A percentile compares a stretch with the other conserved stretches of the same genome.
phyloP scores from a whole-genome alignment of 169 alveolate species.

The Plasmodium relictum region DNA sequence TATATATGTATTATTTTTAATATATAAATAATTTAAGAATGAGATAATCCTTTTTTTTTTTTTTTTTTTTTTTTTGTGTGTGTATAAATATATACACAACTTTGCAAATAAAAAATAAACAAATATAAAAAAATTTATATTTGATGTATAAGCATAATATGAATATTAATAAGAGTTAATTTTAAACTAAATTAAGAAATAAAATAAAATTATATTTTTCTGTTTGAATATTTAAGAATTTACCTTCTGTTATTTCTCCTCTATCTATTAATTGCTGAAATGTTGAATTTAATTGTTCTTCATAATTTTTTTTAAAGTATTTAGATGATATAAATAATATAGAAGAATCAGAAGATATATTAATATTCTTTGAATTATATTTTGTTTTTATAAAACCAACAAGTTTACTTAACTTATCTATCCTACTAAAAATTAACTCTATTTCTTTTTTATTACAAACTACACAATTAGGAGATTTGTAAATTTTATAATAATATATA shows the following conservation, averaged over 20 bases:
- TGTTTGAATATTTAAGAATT: slow-evolving; percentile 29
- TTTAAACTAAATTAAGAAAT: slow-evolving; percentile 10
- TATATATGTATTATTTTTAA: too few relatives aligned
- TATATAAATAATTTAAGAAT: too few relatives aligned
- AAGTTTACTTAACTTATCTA: slow-evolving; percentile 11
- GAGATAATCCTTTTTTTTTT: too few relatives aligned
- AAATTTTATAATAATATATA: slow-evolving; percentile 30
- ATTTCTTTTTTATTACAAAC: slow-evolving; percentile 36
- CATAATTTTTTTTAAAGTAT: slow-evolving; percentile 3
- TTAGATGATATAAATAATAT: slow-evolving; percentile 15
- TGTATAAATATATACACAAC: too few relatives aligned
- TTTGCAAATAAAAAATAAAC: too few relatives aligned
- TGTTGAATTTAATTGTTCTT: slow-evolving; percentile 8
- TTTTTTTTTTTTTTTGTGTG: too few relatives aligned
- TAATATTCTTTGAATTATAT: slow-evolving; percentile 11
- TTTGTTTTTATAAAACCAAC: not conserved
- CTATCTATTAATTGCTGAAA: slow-evolving; percentile 30
- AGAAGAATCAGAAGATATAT: slow-evolving; percentile 29
- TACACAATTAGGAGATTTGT: slow-evolving; percentile 22
- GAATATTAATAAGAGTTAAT: too few relatives aligned
- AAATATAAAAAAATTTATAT: too few relatives aligned
- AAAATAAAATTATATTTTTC: slow-evolving; percentile 11
- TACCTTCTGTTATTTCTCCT: slow-evolving; percentile 17
- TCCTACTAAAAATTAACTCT: slow-evolving; percentile 4
- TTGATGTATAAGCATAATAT: too few relatives aligned